Conservation (phyloP, 2,329 filamentous ascomycete species). For the Neopestalotiopsis clavispora region DNA sequence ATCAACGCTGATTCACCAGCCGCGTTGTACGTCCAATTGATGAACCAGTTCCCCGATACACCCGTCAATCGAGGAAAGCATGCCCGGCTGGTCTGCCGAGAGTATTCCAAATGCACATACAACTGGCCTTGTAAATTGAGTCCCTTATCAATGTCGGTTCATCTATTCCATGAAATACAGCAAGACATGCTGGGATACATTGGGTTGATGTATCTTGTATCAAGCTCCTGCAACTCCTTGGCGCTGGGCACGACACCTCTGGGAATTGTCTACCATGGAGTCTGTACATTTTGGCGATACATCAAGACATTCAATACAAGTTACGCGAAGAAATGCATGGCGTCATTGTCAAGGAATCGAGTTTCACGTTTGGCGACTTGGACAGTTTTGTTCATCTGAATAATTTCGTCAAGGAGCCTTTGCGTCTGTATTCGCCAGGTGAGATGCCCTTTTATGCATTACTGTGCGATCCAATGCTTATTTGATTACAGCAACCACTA, state of each 20-base stretch:
- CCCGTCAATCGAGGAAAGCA: slow-evolving; percentile 28
- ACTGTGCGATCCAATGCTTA: slow-evolving; percentile 17
- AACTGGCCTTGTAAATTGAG: slow-evolving; percentile 24
- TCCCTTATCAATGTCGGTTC: neutral
- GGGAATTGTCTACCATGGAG: slow-evolving; percentile 40
- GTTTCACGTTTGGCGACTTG: slow-evolving; percentile 24
- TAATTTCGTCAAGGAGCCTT: slow-evolving; percentile 43
- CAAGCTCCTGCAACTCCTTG: slow-evolving; percentile 40
- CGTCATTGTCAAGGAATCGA: neutral
- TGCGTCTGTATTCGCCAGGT: slow-evolving; percentile 39
- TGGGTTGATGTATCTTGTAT: neutral
- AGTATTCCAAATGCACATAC: slow-evolving; percentile 35
- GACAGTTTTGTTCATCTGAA: slow-evolving; percentile 39
- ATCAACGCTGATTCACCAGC: slow-evolving; percentile 21
- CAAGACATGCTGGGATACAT: neutral
- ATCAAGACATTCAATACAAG: slow-evolving; percentile 36
- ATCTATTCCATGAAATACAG: neutral
- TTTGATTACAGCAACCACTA: slow-evolving; percentile 26
- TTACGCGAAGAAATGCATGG: slow-evolving; percentile 39
- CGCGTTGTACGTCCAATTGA: slow-evolving; percentile 29
- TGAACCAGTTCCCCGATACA: slow-evolving; percentile 28
- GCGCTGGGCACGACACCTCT: slow-evolving; percentile 44
- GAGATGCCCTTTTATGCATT: neutral
- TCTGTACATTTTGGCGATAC: slow-evolving; percentile 36
- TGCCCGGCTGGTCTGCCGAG: slow-evolving; percentile 23